Conservation (phyloP, 345 rosid genomes). For the Microcos paniculata region DNA sequence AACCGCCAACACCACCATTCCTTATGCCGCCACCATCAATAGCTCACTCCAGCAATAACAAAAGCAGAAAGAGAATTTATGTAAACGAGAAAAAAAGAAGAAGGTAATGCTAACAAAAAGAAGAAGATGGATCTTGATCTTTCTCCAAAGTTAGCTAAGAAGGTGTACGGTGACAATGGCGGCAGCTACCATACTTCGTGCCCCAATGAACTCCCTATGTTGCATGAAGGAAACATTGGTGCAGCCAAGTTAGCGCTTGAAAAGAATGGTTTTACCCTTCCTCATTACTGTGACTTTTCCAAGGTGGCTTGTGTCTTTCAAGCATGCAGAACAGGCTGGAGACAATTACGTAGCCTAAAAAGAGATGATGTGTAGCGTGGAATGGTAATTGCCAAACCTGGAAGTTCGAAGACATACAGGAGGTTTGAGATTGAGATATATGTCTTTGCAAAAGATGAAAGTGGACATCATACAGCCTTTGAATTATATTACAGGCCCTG, state of each 20-base stretch:
- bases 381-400: slow-evolving; percentile 98
- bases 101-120: too few species aligned
- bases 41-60: too few species aligned
- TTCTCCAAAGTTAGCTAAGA: slow-evolving; percentile 68
- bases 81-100: too few species aligned
- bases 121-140: slow-evolving; percentile 74
- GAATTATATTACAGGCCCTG: slow-evolving; percentile 89
- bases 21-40: too few species aligned
- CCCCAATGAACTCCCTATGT: slow-evolving; percentile 79
- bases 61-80: too few species aligned
- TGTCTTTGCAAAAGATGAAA: slow-evolving; percentile 92
- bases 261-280: slow-evolving; percentile 81
- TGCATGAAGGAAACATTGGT: slow-evolving; percentile 71
- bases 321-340: too few species aligned
- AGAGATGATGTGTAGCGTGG: too few species aligned
- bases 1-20: too few species aligned
- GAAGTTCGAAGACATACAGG: slow-evolving; percentile 75
- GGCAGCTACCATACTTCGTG: slow-evolving; percentile 82
- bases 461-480: slow-evolving; percentile 95
- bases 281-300: slow-evolving; percentile 81
- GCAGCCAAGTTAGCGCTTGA: slow-evolving; percentile 86
- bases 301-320: slow-evolving; percentile 91
- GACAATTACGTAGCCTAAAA: too few species aligned
- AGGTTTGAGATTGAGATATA: slow-evolving; percentile 95
- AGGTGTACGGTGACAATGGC: slow-evolving; percentile 62